These are phyloP conservation scores for Penicillium thymicola DNA, from an alignment of 2,329 filamentous ascomycete genomes.

Conservation along the genomic window DNA sequence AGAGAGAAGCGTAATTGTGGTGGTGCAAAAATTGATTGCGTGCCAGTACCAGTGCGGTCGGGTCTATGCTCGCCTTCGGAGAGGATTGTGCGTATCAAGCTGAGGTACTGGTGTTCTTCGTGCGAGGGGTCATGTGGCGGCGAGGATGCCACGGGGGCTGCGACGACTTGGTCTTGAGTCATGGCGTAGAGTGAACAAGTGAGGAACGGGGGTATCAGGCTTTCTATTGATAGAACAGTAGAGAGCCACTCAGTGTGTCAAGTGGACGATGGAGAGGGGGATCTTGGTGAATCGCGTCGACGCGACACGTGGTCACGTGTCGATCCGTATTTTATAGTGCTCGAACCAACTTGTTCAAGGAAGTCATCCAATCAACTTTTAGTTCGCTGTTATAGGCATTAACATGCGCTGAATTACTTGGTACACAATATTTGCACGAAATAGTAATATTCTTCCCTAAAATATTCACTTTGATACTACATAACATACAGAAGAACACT, in stretches of 20 bases:
- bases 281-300: constrained; percentile 17
- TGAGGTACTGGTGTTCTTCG: constrained; percentile 92
- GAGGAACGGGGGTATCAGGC: neutral
- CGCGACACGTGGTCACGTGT: constrained; percentile 29
- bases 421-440: neutral
- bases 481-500: neutral
- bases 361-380: neutral
- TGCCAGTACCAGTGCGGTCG: constrained; percentile 92
- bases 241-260: neutral
- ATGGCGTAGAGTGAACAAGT: constrained; percentile 5
- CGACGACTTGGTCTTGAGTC: constrained; percentile 21
- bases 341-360: neutral
- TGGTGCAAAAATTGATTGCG: constrained; percentile 83
- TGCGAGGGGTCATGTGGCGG: constrained; percentile 48
- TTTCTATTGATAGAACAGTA: neutral
- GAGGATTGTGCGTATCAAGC: constrained; percentile 82
- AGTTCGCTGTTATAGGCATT: neutral
- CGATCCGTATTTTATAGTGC: neutral
- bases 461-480: neutral
- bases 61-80: constrained; percentile 80
- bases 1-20: constrained; percentile 82
- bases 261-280: neutral
- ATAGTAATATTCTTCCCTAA: neutral
- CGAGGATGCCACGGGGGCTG: constrained; percentile 9
- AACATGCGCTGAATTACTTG: neutral